Percentiles rank a stretch among this genome's conserved stretches.
These are phyloP conservation scores for Cornus suecica DNA, from an alignment of 148 eudicot genomes.

Conservation along the genomic window DNA sequence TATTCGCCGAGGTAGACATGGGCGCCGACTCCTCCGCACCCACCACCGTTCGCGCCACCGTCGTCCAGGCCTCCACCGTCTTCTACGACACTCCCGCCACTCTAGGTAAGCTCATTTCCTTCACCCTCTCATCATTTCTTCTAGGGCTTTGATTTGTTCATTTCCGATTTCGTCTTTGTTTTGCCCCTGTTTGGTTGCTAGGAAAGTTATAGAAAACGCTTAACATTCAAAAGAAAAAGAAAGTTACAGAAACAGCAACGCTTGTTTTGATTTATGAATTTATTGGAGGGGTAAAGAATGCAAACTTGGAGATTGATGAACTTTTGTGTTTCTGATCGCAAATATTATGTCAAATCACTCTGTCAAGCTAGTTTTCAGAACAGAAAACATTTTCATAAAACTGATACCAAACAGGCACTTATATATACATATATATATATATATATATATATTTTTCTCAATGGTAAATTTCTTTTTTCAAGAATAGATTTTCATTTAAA, in stretches of 20 bases:
- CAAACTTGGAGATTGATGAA: too few species aligned
- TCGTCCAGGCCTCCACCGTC: conserved; percentile 89
- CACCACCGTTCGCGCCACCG: conserved; percentile 86
- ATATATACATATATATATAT: too few species aligned
- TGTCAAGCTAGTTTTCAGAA: neutral
- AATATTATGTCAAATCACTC: too few species aligned
- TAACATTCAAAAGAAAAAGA: too few species aligned
- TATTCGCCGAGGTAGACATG: conserved; percentile 82
- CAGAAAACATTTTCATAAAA: too few species aligned
- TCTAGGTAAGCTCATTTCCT: conserved; percentile 37
- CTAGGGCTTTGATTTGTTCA: neutral
- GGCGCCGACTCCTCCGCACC: conserved; percentile 46
- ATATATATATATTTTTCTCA: neutral
- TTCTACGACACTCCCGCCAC: conserved; percentile 94
- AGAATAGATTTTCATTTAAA: neutral
- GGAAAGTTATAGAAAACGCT: neutral
- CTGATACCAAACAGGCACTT: too few species aligned
- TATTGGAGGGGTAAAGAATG: too few species aligned
- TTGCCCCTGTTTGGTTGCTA: neutral
- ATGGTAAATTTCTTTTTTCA: neutral
- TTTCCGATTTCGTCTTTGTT: neutral
- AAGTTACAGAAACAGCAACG: too few species aligned
- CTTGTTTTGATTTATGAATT: neutral
- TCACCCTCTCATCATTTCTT: neutral
- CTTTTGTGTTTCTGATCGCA: too few species aligned